Percentiles rank a stretch among this genome's conserved stretches.
Conservation (phyloP, 371 early-diverging fungal species). For the Smittium culicis region DNA sequence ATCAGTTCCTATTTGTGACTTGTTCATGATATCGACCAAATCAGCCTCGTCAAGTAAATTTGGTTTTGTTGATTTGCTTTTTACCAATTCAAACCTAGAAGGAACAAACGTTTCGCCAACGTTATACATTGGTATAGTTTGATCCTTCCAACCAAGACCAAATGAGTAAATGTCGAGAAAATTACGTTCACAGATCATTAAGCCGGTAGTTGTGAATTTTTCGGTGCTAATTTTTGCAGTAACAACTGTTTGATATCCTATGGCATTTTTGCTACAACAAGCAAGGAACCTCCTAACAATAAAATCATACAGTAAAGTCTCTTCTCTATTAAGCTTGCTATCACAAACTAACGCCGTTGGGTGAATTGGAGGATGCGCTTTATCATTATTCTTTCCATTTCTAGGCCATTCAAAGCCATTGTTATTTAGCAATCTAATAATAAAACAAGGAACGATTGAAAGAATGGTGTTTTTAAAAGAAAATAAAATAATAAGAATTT, state of each 20-base stretch:
- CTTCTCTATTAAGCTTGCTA: conserved; percentile 48
- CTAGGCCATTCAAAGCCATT: conserved; percentile 73
- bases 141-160: conserved; percentile 72
- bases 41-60: conserved; percentile 81
- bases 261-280: conserved; percentile 88
- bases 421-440: conserved; percentile 31
- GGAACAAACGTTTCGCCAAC: conserved; percentile 62
- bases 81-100: conserved; percentile 41
- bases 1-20: conserved; percentile 98
- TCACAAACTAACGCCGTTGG: conserved; percentile 56
- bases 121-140: conserved; percentile 56
- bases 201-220: conserved; percentile 36
- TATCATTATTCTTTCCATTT: conserved; percentile 86
- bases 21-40: conserved; percentile 92
- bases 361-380: conserved; percentile 99
- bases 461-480: neutral
- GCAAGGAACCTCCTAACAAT: conserved; percentile 88
- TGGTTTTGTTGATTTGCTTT: conserved; percentile 70
- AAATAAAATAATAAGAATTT: neutral
- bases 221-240: conserved; percentile 19
- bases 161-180: conserved; percentile 93
- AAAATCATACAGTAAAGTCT: conserved; percentile 78
- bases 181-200: conserved; percentile 68
- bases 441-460: neutral
- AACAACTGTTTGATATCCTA: conserved; percentile 68